phyloP scores from a whole-genome alignment of 1,284 basidiomycete species.

The Ustilago loliicola region DNA sequence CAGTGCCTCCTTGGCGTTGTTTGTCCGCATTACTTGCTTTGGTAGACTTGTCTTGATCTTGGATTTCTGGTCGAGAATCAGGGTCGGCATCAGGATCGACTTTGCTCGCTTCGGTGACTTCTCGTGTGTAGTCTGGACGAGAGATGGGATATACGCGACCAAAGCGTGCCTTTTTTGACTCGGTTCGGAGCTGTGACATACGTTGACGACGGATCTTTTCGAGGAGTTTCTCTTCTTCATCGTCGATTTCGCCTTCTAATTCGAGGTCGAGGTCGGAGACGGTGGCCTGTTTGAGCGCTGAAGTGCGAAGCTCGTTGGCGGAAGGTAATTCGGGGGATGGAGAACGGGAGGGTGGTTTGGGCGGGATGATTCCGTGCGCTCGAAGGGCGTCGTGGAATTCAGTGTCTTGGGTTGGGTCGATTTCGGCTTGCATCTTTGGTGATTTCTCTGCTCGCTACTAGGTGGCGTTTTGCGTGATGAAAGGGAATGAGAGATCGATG shows the following conservation, averaged over 20 bases:
- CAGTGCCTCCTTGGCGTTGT: slow-evolving; percentile 76
- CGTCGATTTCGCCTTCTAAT: slow-evolving; percentile 69
- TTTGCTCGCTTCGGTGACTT: slow-evolving; percentile 92
- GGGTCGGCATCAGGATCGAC: slow-evolving; percentile 73
- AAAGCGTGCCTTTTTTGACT: slow-evolving; percentile 80
- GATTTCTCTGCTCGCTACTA: neutral
- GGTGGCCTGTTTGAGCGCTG: slow-evolving; percentile 55
- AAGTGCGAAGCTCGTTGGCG: slow-evolving; percentile 42
- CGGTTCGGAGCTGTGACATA: slow-evolving; percentile 77
- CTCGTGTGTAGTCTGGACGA: slow-evolving; percentile 91
- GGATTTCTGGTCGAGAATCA: slow-evolving; percentile 6
- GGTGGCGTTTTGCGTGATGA: no score
- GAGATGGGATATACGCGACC: slow-evolving; percentile 88
- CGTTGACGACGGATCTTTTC: slow-evolving; percentile 79
- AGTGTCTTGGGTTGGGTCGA: slow-evolving; percentile 63
- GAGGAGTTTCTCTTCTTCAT: slow-evolving; percentile 83
- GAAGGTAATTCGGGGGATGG: slow-evolving; percentile 66
- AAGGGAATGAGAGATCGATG: neutral
- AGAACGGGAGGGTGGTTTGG: slow-evolving; percentile 64
- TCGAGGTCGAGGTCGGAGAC: slow-evolving; percentile 58
- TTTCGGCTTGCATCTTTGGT: slow-evolving; percentile 53
- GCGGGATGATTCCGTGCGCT: slow-evolving; percentile 68
- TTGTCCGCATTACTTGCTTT: slow-evolving; percentile 70
- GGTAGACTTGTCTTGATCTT: slow-evolving; percentile 74
- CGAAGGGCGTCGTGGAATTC: slow-evolving; percentile 69